A percentile compares a stretch with the other conserved stretches of the same genome.
Conservation (phyloP, 345 rosid genomes). For the Eucalyptus globulus region DNA sequence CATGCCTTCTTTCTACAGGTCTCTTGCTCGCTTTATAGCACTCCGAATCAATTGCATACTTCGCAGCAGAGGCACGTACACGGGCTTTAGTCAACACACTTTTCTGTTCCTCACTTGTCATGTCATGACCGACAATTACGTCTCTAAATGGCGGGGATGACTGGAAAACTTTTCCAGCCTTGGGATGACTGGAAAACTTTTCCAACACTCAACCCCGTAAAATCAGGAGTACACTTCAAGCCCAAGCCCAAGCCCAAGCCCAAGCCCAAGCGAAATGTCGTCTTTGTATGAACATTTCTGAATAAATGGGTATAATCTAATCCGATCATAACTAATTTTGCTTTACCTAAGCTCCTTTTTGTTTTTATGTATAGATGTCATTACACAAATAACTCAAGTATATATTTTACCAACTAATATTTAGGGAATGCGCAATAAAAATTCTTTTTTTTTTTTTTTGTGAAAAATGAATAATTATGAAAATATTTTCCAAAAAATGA, state of each 20-base stretch:
- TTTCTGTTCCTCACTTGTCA: background rate
- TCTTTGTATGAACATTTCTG: background rate
- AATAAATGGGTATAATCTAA: background rate
- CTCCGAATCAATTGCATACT: background rate
- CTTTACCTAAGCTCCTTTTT: background rate
- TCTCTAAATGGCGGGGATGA: background rate
- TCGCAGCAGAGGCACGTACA: background rate
- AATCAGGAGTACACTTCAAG: background rate
- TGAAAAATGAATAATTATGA: no score
- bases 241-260: background rate
- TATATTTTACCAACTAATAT: background rate
- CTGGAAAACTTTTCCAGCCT: background rate
- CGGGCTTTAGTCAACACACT: background rate
- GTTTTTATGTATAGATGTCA: background rate
- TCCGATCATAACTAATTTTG: background rate
- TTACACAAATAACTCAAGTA: background rate
- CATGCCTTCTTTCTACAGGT: background rate
- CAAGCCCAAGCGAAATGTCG: background rate
- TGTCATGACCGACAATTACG: background rate
- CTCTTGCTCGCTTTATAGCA: background rate
- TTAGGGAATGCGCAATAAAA: background rate
- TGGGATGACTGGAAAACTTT: background rate
- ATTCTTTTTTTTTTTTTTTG: background rate
- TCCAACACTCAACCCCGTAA: background rate
- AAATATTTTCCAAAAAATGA: no score